These are phyloP conservation scores for Rhodotorula sp. DNA, from an alignment of 1,284 basidiomycete genomes.

Conservation along the genomic window DNA sequence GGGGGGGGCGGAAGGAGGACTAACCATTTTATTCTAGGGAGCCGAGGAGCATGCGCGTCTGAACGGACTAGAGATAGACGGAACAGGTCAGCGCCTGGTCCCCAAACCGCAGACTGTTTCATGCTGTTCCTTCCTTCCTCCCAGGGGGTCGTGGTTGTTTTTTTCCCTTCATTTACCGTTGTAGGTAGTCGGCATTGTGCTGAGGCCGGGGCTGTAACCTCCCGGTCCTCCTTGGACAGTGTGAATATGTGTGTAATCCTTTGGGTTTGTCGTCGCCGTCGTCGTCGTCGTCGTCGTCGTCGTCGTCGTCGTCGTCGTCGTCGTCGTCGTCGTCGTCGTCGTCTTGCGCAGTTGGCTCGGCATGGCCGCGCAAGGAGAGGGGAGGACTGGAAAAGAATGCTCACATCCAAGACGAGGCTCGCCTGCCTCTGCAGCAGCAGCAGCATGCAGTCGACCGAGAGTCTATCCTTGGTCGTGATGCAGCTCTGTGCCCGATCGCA, in stretches of 20 bases:
- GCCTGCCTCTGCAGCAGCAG: too few relatives aligned
- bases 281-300: neutral
- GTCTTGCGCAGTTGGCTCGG: neutral
- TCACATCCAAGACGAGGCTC: neutral
- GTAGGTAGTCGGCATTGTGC: conserved; percentile 5
- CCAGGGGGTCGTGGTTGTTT: too few relatives aligned
- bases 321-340: neutral
- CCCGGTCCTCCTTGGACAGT: conserved; percentile 11
- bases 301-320: neutral
- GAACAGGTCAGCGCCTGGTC: neutral
- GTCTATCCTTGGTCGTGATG: too few relatives aligned
- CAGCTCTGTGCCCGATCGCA: too few relatives aligned
- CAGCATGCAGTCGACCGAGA: too few relatives aligned
- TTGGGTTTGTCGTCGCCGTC: neutral
- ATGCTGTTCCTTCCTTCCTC: neutral
- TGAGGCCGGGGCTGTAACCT: conserved; percentile 5
- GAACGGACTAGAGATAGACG: too few relatives aligned
- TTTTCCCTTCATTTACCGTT: conserved; percentile 21
- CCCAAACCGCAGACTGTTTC: neutral
- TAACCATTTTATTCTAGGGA: too few relatives aligned
- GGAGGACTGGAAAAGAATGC: neutral
- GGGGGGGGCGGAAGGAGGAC: too few relatives aligned
- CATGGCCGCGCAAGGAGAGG: neutral
- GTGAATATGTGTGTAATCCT: conserved; percentile 19
- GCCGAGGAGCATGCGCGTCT: too few relatives aligned